These are phyloP conservation scores for Rubia balearica DNA, from an alignment of 305 asterid species.

Conservation along the genomic window DNA sequence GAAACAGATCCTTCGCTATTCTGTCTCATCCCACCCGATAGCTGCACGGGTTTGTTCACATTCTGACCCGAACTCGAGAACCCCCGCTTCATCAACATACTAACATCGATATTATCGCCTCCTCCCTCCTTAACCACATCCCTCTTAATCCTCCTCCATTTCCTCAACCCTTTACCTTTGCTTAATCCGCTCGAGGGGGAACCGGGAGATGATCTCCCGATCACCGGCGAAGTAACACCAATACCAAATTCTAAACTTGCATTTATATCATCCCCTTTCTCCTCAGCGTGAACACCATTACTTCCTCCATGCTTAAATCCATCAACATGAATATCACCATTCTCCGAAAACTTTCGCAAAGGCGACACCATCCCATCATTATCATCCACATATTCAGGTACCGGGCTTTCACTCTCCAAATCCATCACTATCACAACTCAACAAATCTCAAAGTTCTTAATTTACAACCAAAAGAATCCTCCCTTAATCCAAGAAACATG, in stretches of 20 bases:
- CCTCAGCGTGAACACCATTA: slow-evolving; percentile 26
- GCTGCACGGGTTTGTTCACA: slow-evolving; percentile 30
- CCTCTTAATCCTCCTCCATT: slow-evolving; percentile 81
- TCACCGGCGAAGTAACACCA: slow-evolving; percentile 17
- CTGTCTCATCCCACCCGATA: slow-evolving; percentile 34
- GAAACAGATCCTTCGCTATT: slow-evolving; percentile 53
- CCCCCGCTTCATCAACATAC: slow-evolving; percentile 30
- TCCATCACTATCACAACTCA: slow-evolving; percentile 31
- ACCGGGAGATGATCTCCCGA: slow-evolving; percentile 4
- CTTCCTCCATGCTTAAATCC: slow-evolving; percentile 26
- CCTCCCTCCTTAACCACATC: slow-evolving; percentile 37
- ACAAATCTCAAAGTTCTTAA: background rate
- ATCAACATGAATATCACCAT: slow-evolving; percentile 15
- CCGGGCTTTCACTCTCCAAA: slow-evolving; percentile 37
- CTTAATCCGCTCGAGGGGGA: slow-evolving; percentile 4
- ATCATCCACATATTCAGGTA: slow-evolving; percentile 37
- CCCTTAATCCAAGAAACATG: background rate
- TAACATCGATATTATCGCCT: slow-evolving; percentile 21
- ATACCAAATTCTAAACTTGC: background rate
- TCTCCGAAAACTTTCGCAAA: slow-evolving; percentile 20
- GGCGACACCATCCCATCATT: slow-evolving; percentile 28
- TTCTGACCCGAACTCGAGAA: slow-evolving; percentile 21
- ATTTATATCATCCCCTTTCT: slow-evolving; percentile 16
- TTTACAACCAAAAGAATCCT: background rate
- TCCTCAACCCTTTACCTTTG: slow-evolving; percentile 69